These are phyloP conservation scores for Tetradesmus lagerheimii DNA, from an alignment of 139 green algal genomes.

Conservation along the genomic window DNA sequence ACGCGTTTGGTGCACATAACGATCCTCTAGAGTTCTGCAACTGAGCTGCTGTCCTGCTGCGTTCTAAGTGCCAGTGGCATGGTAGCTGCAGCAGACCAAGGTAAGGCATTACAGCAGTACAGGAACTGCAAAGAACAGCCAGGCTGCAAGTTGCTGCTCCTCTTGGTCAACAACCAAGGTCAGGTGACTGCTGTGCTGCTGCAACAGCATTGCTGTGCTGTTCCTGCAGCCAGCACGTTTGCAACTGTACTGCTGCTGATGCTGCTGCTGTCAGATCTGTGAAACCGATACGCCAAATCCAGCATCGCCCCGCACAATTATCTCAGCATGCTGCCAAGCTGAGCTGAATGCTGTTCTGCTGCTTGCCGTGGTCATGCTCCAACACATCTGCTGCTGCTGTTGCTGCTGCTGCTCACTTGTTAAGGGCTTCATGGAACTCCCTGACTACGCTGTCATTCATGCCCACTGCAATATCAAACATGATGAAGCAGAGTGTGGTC, in stretches of 20 bases:
- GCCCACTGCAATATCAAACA: constrained; percentile 8
- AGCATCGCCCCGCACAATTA: too few species aligned
- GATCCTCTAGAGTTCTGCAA: too few species aligned
- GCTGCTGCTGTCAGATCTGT: background rate
- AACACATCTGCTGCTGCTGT: background rate
- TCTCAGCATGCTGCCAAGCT: background rate
- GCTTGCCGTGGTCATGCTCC: background rate
- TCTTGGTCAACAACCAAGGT: too few species aligned
- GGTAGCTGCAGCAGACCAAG: background rate
- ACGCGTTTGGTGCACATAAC: too few species aligned
- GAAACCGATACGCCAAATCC: too few species aligned
- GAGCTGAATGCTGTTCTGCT: too few species aligned
- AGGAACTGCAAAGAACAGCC: background rate
- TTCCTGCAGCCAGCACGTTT: background rate
- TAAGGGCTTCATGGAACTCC: constrained; percentile 44
- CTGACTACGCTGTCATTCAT: constrained; percentile 40
- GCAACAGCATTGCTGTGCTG: background rate
- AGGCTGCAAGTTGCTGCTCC: background rate
- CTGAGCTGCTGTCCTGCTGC: too few species aligned
- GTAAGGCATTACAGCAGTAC: background rate
- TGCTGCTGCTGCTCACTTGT: constrained; percentile 37
- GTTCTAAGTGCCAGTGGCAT: too few species aligned
- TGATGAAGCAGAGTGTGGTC: background rate
- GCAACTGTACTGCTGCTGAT: background rate
- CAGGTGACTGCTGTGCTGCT: too few species aligned